Conservation (phyloP, 495 filamentous ascomycete species). For the Peziza echinospora region DNA sequence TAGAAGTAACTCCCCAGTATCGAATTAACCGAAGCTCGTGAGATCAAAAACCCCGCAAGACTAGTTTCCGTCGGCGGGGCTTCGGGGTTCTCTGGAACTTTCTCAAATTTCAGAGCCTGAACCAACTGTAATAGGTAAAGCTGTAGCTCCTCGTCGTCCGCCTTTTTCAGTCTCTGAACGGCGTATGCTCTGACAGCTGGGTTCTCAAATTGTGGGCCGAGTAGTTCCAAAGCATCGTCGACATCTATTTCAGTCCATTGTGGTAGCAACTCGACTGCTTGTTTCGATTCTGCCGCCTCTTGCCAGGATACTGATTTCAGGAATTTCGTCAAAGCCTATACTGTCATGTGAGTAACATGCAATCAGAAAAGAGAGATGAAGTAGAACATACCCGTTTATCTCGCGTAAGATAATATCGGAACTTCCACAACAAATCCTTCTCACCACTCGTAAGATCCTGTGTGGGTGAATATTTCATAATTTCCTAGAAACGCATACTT, state of each 20-base stretch:
- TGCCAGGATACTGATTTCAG: conserved; percentile 92
- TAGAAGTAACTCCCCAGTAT: conserved; percentile 85
- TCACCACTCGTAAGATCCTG: conserved; percentile 71
- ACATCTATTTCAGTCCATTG: conserved; percentile 97
- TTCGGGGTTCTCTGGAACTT: conserved; percentile 26
- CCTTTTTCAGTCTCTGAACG: conserved; percentile 71
- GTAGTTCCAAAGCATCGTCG: conserved; percentile 83
- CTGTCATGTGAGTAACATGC: not conserved
- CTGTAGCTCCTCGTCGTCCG: conserved; percentile 82
- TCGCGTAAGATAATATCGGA: conserved; percentile 74
- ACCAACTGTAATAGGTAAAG: conserved; percentile 88
- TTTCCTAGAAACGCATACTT: conserved; percentile 22
- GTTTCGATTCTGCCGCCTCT: conserved; percentile 62
- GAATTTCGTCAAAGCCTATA: conserved; percentile 68
- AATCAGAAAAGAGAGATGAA: not conserved
- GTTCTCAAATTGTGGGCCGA: conserved; percentile 83
- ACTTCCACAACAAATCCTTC: conserved; percentile 92
- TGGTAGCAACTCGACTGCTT: conserved; percentile 70
- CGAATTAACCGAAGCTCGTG: conserved; percentile 61
- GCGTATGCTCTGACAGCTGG: conserved; percentile 73
- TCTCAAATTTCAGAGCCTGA: conserved; percentile 91
- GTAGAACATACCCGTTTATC: conserved; percentile 40
- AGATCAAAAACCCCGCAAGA: conserved; percentile 72
- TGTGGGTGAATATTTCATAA: conserved; percentile 82
- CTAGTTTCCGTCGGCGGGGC: conserved; percentile 44